phyloP scores from a whole-genome alignment of 2,329 filamentous ascomycete genomes.

The Stagonosporopsis vannaccii region DNA sequence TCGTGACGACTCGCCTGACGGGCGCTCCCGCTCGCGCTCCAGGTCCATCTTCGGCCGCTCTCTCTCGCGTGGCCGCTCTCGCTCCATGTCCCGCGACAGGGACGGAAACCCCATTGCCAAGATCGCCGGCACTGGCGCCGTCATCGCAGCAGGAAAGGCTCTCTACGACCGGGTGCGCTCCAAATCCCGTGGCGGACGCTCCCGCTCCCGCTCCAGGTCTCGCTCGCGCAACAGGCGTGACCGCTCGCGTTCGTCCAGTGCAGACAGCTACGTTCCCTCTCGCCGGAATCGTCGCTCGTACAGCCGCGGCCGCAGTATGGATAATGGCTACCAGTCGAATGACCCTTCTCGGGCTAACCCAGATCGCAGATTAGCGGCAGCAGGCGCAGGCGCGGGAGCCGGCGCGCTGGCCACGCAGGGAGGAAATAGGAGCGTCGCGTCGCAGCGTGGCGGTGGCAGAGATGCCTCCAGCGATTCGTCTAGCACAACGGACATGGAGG shows the following conservation, averaged over 20 bases:
- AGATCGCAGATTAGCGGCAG: slow-evolving; percentile 49
- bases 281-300: slow-evolving; percentile 50
- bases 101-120: slow-evolving; percentile 58
- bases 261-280: slow-evolving; percentile 60
- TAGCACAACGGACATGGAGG: slow-evolving; percentile 68
- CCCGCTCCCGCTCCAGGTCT: slow-evolving; percentile 50
- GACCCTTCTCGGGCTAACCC: slow-evolving; percentile 44
- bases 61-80: slow-evolving; percentile 63
- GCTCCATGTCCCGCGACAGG: slow-evolving; percentile 54
- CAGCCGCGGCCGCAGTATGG: slow-evolving; percentile 52
- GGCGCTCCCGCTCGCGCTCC: slow-evolving; percentile 72
- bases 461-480: slow-evolving; percentile 51
- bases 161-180: slow-evolving; percentile 63
- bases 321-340: slow-evolving; percentile 48
- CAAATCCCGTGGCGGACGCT: slow-evolving; percentile 58
- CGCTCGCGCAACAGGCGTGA: slow-evolving; percentile 56
- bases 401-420: slow-evolving; percentile 42
- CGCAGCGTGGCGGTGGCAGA: slow-evolving; percentile 25
- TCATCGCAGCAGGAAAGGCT: slow-evolving; percentile 60
- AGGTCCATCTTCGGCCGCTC: slow-evolving; percentile 44
- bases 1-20: slow-evolving; percentile 50
- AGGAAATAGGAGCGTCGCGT: slow-evolving; percentile 23
- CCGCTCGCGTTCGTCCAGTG: slow-evolving; percentile 55
- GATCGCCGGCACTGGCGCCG: slow-evolving; percentile 57
- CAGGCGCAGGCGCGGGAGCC: slow-evolving; percentile 45